Evolutionary conservation across 352 stramenopile genomes (phyloP).

Genomic region (Aphanomyces cochlioides): DNA sequence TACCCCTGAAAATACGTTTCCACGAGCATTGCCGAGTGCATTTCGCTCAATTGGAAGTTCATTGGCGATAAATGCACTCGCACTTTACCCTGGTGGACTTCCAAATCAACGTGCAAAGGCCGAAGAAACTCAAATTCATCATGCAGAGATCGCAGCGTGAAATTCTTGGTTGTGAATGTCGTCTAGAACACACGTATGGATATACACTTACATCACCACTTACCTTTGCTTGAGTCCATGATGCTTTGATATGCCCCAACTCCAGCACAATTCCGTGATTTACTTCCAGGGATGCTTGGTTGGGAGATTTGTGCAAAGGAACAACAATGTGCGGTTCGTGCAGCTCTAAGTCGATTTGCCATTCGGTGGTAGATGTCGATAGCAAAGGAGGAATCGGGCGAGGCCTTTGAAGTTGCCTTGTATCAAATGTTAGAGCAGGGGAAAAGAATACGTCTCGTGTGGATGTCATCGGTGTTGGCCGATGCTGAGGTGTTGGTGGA

Average conservation of each 20-base stretch:
- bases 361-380: background rate
- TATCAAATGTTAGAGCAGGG: constrained; percentile 16
- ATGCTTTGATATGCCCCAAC: constrained; percentile 10
- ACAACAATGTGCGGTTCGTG: constrained; percentile 15
- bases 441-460: constrained; percentile 28
- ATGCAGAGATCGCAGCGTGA: constrained; percentile 15
- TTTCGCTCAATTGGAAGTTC: constrained; percentile 21
- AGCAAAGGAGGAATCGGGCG: background rate
- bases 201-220: background rate
- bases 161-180: background rate
- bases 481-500: background rate
- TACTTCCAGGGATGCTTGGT: constrained; percentile 6
- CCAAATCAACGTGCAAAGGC: constrained; percentile 17
- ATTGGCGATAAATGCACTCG: constrained; percentile 5
- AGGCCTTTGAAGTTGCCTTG: background rate
- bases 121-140: constrained; percentile 27
- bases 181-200: background rate
- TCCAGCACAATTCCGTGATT: constrained; percentile 15
- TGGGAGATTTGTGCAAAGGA: constrained; percentile 9
- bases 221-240: background rate
- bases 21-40: constrained; percentile 22
- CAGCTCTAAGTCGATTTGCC: constrained; percentile 1
- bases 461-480: background rate
- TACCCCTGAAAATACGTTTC: constrained; percentile 26
- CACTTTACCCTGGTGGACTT: background rate